Conservation (phyloP, 345 rosid species). For the Odontarrhena argentea region DNA sequence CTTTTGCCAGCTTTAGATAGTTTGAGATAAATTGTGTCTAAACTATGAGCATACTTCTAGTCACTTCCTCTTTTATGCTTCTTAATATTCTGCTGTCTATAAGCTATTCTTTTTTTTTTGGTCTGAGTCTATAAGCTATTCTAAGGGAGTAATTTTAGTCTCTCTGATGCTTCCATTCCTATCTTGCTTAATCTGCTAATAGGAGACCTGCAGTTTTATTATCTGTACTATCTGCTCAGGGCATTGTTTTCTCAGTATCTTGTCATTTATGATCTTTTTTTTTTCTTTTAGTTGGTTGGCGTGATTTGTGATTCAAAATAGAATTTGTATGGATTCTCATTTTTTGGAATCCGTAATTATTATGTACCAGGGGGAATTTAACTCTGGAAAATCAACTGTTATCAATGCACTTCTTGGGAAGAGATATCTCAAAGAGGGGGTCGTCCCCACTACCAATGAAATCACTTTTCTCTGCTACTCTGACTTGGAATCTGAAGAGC, state of each 20-base stretch:
- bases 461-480: slow-evolving; percentile 85
- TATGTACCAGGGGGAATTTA: slow-evolving; percentile 79
- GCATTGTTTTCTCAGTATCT: slow-evolving; percentile 1
- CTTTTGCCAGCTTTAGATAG: slow-evolving; percentile 38
- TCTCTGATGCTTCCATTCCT: slow-evolving; percentile 5
- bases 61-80: slow-evolving; percentile 25
- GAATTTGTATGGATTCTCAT: slow-evolving; percentile 1
- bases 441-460: slow-evolving; percentile 94
- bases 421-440: slow-evolving; percentile 87
- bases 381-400: slow-evolving; percentile 94
- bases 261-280: not conserved
- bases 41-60: slow-evolving; percentile 15
- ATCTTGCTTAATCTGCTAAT: slow-evolving; percentile 6
- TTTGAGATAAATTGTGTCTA: slow-evolving; percentile 24
- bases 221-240: not conserved
- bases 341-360: slow-evolving; percentile 22
- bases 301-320: slow-evolving; percentile 9
- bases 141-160: not conserved
- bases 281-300: too few species aligned
- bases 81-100: slow-evolving; percentile 2
- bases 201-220: slow-evolving; percentile 13
- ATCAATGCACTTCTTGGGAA: slow-evolving; percentile 94
- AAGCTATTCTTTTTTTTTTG: slow-evolving; percentile 9
- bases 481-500: slow-evolving; percentile 57
- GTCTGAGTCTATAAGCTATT: slow-evolving; percentile 14